Base-by-base conservation (phyloP, 805 yeast genomes). In the Candida chilensis region DNA sequence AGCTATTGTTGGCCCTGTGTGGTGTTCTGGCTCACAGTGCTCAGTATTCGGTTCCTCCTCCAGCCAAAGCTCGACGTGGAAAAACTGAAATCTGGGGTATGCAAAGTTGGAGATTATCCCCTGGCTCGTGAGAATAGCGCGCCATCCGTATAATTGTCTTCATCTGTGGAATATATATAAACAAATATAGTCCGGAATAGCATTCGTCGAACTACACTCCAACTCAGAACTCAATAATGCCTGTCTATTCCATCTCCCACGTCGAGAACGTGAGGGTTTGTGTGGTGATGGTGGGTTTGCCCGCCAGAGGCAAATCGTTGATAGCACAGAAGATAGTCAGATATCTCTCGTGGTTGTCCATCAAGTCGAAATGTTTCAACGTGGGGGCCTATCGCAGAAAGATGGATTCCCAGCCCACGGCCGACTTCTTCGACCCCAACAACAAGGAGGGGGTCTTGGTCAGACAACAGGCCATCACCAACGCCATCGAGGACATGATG, bases 271-370 rank as follows among this genome's bases (percentile, higher is more conserved):
- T 80, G 31, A 68, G 87, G 38, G 76, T 85, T 17, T 85, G 94
- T 60, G 95, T 85, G 24, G 78, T 85, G 13, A 82, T 85, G 83
- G 92, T 83, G 22, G 94, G 94, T 2, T 58, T 82, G 24, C 94
- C 94, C 9, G 90, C 92, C 10, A 71, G 97, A 34, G 98, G 98
- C 3, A 92, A 92, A 54, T 82, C 95, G 3, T 78, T 87, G 53
- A 90, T 92, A 38, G 87, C 97, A 3, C 95, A 87, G 50, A 92
- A 90, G 51, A 81, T 92, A 32, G 95, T 90, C 19, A 70, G 97
- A 28, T 92, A 90, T 48, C 66, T 92, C 32, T 76, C 87, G 20
- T 92, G 98, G 98, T 67, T 90, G 24, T 81, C 94, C 2, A 82
- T 92, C 33, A 74, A 73, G 36, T 84, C 95, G 17, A 78, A 78